These are phyloP conservation scores for Tephrocybe rancida DNA, from an alignment of 768 basidiomycete species.

Conservation along the genomic window DNA sequence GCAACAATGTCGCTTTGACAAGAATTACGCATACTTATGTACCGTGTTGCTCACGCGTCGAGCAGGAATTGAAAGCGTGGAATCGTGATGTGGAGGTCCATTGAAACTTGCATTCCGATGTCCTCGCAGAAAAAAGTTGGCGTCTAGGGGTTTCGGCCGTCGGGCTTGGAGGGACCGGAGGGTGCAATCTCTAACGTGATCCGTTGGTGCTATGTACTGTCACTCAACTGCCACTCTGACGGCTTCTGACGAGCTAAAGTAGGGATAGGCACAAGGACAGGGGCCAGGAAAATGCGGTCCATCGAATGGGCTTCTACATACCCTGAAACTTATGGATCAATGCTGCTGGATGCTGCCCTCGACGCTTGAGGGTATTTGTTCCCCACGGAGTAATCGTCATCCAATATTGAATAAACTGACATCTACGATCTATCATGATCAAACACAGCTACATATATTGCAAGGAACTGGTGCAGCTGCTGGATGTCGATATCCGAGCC, in stretches of 20 bases:
- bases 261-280: not conserved
- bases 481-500: too few species aligned
- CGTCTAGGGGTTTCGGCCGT: not conserved
- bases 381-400: too few species aligned
- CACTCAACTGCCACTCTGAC: not conserved
- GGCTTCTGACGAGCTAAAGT: not conserved
- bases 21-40: not conserved
- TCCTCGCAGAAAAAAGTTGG: constrained; percentile 5
- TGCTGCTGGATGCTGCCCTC: too few species aligned
- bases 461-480: too few species aligned
- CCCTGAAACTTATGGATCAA: not conserved
- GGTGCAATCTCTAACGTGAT: not conserved
- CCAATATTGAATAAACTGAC: not conserved
- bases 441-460: not conserved
- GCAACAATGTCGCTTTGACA: not conserved
- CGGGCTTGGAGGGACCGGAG: not conserved
- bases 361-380: too few species aligned
- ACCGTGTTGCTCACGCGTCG: not conserved
- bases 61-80: not conserved
- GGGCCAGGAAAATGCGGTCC: not conserved
- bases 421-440: not conserved
- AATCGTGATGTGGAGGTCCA: not conserved
- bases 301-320: too few species aligned
- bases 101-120: constrained; percentile 1
- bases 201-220: constrained; percentile 8